These are phyloP conservation scores for Pseudopyrenochaeta lycopersici DNA, from an alignment of 2,329 filamentous ascomycete genomes.

Conservation along the genomic window DNA sequence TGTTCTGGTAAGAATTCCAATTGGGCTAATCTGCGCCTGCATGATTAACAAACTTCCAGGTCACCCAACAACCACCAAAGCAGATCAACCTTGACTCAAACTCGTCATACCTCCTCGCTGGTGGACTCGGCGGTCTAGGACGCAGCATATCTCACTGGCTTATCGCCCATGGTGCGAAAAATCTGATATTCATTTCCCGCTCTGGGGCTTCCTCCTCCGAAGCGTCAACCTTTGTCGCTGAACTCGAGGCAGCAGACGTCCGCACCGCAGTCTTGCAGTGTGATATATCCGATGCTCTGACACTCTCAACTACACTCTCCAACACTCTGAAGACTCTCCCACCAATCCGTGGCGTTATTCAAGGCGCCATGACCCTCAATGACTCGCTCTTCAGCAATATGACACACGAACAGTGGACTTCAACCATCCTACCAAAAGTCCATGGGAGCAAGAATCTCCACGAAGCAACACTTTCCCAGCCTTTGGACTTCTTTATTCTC, in stretches of 20 bases:
- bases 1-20: slow-evolving; percentile 7
- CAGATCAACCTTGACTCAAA: slow-evolving; percentile 1
- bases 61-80: slow-evolving; percentile 2
- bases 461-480: slow-evolving; percentile 3
- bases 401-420: slow-evolving; percentile 17
- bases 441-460: slow-evolving; percentile 43
- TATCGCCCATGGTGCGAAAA: slow-evolving; percentile 15
- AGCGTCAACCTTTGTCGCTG: slow-evolving; percentile 6
- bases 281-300: slow-evolving; percentile 11
- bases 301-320: background rate
- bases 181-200: slow-evolving; percentile 27
- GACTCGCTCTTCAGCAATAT: slow-evolving; percentile 23
- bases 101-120: slow-evolving; percentile 25
- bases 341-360: slow-evolving; percentile 23
- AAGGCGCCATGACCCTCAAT: slow-evolving; percentile 25
- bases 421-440: slow-evolving; percentile 37
- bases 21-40: background rate
- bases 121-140: slow-evolving; percentile 29
- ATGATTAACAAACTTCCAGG: slow-evolving; percentile 5
- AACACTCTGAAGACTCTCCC: slow-evolving; percentile 2
- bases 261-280: slow-evolving; percentile 10
- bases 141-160: slow-evolving; percentile 24
- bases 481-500: slow-evolving; percentile 33
- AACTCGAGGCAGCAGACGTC: slow-evolving; percentile 3
- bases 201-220: slow-evolving; percentile 5